phyloP scores from a whole-genome alignment of 768 basidiomycete species.

The Hirschioporus abietinus region DNA sequence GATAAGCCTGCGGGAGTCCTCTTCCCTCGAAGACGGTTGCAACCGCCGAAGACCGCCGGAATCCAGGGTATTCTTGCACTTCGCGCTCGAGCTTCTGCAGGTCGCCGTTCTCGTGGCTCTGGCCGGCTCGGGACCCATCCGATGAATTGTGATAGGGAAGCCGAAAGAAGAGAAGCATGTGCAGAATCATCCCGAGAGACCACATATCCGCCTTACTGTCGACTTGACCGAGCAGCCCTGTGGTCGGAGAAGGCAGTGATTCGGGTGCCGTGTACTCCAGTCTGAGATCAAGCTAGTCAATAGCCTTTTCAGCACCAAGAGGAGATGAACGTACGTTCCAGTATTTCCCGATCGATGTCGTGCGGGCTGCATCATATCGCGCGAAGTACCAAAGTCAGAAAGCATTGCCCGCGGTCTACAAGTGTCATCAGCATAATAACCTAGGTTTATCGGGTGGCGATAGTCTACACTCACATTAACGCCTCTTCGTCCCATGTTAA shows the following conservation, averaged over 20 bases:
- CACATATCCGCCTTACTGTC: constrained; percentile 95
- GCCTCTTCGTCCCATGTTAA: constrained; percentile 86
- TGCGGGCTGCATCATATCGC: constrained; percentile 76
- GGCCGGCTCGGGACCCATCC: constrained; percentile 38
- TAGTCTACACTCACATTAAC: constrained; percentile 52
- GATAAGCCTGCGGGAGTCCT: constrained; percentile 63
- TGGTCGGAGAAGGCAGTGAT: constrained; percentile 63
- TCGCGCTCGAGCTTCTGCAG: constrained; percentile 68
- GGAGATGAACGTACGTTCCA: constrained; percentile 64
- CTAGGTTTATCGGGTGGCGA: constrained; percentile 3
- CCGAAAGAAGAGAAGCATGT: constrained; percentile 89
- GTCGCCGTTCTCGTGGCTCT: constrained; percentile 50
- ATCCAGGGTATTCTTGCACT: constrained; percentile 74
- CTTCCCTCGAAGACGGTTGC: constrained; percentile 59
- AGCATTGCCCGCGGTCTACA: constrained; percentile 87
- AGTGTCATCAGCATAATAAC: constrained; percentile 3
- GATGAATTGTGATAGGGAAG: constrained; percentile 78
- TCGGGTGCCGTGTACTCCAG: constrained; percentile 90
- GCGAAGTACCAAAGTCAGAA: constrained; percentile 92
- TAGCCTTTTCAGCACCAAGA: background rate
- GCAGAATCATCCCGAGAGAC: constrained; percentile 94
- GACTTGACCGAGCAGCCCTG: constrained; percentile 61
- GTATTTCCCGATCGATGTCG: constrained; percentile 84
- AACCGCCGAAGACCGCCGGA: constrained; percentile 46
- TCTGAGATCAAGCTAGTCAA: constrained; percentile 28